These are phyloP conservation scores for Monosporozyma servazzii DNA, from an alignment of 805 yeast species.

Conservation along the genomic window DNA sequence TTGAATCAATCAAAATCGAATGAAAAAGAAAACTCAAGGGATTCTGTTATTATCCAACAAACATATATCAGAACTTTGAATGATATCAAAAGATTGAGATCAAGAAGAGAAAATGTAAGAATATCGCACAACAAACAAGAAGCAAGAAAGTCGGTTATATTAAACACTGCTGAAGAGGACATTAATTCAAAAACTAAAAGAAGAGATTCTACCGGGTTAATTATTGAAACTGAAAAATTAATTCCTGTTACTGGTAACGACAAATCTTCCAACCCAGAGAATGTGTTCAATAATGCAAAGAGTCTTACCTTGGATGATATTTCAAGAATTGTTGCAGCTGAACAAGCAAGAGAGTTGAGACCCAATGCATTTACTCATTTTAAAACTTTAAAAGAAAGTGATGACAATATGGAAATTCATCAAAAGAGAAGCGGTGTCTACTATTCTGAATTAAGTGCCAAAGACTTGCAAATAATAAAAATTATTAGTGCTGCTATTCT, in stretches of 20 bases:
- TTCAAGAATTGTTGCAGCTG: conserved; percentile 93
- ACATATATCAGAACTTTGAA: conserved; percentile 61
- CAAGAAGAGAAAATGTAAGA: conserved; percentile 55
- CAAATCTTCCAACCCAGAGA: conserved; percentile 28
- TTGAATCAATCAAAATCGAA: conserved; percentile 7
- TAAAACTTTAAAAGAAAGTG: conserved; percentile 32
- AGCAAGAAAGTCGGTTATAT: conserved; percentile 55
- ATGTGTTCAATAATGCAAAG: conserved; percentile 64
- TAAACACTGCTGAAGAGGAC: conserved; percentile 41
- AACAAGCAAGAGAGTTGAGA: conserved; percentile 86
- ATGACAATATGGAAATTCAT: conserved; percentile 15
- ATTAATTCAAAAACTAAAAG: background rate
- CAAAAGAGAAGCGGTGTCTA: conserved; percentile 34
- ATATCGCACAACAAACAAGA: conserved; percentile 42
- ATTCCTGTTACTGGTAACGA: conserved; percentile 18
- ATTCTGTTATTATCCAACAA: conserved; percentile 31
- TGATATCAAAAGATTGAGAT: conserved; percentile 68
- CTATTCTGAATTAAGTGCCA: conserved; percentile 42
- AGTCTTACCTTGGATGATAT: conserved; percentile 90
- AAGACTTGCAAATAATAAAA: conserved; percentile 47
- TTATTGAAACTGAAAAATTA: conserved; percentile 19
- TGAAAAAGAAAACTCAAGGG: conserved; percentile 6
- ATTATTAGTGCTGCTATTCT: conserved; percentile 37
- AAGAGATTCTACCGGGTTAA: conserved; percentile 23
- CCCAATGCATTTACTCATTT: conserved; percentile 89